These are phyloP conservation scores for Claviceps citrina DNA, from an alignment of 2,329 filamentous ascomycete genomes.

Conservation along the genomic window DNA sequence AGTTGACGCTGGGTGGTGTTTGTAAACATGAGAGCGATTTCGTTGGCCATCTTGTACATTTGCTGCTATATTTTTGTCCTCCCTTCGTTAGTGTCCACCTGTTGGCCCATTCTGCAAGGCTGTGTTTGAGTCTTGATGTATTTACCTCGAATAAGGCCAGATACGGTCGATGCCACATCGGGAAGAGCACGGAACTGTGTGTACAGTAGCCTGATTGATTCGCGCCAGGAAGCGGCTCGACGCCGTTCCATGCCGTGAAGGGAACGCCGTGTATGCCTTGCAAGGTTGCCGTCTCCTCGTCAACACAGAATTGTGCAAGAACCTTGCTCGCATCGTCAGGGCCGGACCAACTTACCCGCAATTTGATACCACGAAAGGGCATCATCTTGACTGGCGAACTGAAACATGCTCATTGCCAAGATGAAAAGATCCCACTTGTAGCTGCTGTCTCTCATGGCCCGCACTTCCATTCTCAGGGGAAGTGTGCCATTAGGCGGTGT, in stretches of 20 bases:
- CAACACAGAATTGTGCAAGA: not conserved
- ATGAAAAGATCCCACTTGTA: conserved; percentile 66
- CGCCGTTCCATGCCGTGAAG: conserved; percentile 37
- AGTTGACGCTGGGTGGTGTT: conserved; percentile 27
- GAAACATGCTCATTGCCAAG: conserved; percentile 57
- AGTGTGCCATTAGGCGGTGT: conserved; percentile 23
- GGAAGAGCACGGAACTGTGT: conserved; percentile 61
- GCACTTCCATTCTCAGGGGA: conserved; percentile 48
- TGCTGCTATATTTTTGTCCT: conserved; percentile 18
- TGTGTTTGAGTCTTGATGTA: not conserved
- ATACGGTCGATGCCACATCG: conserved; percentile 74
- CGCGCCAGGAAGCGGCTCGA: conserved; percentile 33
- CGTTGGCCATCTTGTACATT: conserved; percentile 19
- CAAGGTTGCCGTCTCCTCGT: not conserved
- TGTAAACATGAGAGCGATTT: conserved; percentile 34
- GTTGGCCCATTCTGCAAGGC: not conserved
- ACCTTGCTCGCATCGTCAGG: not conserved
- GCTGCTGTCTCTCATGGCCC: conserved; percentile 44
- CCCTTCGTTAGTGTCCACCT: conserved; percentile 7
- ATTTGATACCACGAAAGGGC: conserved; percentile 65
- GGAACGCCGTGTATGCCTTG: conserved; percentile 70
- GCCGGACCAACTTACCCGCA: conserved; percentile 46
- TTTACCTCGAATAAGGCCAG: conserved; percentile 44
- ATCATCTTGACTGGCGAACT: conserved; percentile 46
- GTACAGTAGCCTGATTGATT: conserved; percentile 56